A percentile compares a stretch with the other conserved stretches of the same genome.
Evolutionary conservation across 176 grass and related monocot genomes (phyloP).

Genomic region (Olyra latifolia): DNA sequence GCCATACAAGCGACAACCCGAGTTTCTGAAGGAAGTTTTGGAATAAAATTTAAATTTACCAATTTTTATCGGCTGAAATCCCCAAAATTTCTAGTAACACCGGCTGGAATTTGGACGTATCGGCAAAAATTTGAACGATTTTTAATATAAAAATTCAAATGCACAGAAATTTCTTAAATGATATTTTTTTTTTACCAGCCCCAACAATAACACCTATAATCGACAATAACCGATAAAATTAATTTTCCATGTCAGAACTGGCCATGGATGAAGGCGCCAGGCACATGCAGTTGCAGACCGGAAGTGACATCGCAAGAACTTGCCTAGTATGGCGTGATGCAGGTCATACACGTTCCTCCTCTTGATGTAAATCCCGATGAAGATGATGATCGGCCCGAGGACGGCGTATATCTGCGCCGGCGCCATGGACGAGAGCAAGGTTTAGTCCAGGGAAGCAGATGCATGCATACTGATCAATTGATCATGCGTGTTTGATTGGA

Average conservation of each 20-base stretch:
- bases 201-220: no score
- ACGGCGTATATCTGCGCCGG: constrained; percentile 22
- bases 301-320: neutral
- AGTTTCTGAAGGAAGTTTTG: no score
- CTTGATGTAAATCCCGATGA: constrained; percentile 42
- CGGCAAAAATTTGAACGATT: no score
- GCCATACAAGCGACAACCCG: no score
- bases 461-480: neutral
- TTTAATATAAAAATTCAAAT: no score
- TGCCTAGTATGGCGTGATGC: constrained; percentile 55
- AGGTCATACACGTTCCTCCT: constrained; percentile 50
- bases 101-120: no score
- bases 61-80: no score
- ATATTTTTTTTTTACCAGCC: no score
- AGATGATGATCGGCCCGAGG: constrained; percentile 32
- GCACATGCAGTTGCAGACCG: neutral
- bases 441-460: neutral
- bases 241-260: neutral
- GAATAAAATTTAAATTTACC: no score
- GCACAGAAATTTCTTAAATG: no score
- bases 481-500: neutral
- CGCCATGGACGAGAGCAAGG: neutral
- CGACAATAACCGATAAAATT: no score
- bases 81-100: no score
- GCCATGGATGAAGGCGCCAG: neutral